A percentile compares a stretch with the other conserved stretches of the same genome.
phyloP scores from a whole-genome alignment of 345 rosid genomes.

The Arabidopsis thaliana region DNA sequence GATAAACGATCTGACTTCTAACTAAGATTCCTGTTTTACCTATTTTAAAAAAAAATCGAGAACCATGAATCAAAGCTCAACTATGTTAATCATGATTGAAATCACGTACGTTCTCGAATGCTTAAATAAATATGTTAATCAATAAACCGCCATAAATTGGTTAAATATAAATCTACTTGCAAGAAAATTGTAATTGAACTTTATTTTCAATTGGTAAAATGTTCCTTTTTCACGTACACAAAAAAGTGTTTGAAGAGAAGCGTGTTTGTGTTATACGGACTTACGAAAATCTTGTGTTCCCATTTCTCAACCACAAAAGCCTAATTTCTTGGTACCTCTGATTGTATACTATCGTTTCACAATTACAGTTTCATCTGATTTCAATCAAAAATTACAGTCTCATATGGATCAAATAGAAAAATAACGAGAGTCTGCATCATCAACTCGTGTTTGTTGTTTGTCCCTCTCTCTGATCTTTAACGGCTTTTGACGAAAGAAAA shows the following conservation, averaged over 20 bases:
- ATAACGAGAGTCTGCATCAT: conserved; percentile 13
- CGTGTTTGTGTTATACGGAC: neutral
- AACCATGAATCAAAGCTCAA: too few species aligned
- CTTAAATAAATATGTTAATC: neutral
- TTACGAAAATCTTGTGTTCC: neutral
- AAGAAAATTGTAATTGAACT: neutral
- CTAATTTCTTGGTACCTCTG: neutral
- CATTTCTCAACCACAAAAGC: conserved; percentile 8
- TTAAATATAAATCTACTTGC: neutral
- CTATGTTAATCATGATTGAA: too few species aligned
- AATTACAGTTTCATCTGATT: neutral
- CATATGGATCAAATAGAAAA: neutral
- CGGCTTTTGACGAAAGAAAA: conserved; percentile 29
- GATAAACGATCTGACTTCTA: neutral
- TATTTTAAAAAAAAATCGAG: too few species aligned
- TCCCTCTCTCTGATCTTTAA: conserved; percentile 20
- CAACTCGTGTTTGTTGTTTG: conserved; percentile 18
- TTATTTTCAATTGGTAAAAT: neutral
- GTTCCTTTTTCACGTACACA: neutral
- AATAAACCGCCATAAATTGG: neutral
- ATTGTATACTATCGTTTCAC: neutral
- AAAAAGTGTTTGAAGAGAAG: neutral
- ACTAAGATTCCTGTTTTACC: neutral
- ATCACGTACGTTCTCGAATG: neutral
- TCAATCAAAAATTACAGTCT: neutral